phyloP scores from a whole-genome alignment of 202 grass and related monocot genomes.

The Zizania palustris region DNA sequence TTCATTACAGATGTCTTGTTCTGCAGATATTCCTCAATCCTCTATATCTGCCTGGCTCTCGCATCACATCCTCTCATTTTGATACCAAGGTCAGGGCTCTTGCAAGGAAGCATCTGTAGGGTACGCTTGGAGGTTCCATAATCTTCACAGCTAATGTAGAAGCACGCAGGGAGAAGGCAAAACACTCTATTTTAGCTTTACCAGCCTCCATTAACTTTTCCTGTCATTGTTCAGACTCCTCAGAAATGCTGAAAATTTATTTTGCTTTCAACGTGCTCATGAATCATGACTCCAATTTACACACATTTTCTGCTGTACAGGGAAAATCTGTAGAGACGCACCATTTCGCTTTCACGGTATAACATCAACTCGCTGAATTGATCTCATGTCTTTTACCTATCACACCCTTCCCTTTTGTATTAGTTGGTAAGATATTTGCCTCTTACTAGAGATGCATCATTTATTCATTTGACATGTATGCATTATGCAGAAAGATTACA shows the following conservation, averaged over 20 bases:
- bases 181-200: background rate
- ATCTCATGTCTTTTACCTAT: slow-evolving; percentile 18
- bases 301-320: background rate
- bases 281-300: background rate
- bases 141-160: background rate
- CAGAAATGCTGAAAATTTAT: background rate
- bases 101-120: slow-evolving; percentile 82
- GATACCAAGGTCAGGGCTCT: slow-evolving; percentile 90
- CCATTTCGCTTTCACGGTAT: background rate
- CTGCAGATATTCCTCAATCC: slow-evolving; percentile 85
- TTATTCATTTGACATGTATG: background rate
- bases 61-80: slow-evolving; percentile 85
- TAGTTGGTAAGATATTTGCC: background rate
- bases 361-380: background rate
- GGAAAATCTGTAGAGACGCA: slow-evolving; percentile 12
- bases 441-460: background rate
- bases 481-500: slow-evolving; percentile 26
- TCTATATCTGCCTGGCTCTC: slow-evolving; percentile 77
- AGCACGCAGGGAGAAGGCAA: slow-evolving; percentile 16
- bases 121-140: background rate
- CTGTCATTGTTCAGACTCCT: background rate
- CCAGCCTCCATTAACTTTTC: background rate
- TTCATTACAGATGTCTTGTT: background rate
- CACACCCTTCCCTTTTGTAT: background rate
- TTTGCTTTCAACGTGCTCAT: background rate